These are phyloP conservation scores for Fusarium citri DNA, from an alignment of 2,329 filamentous ascomycete species.

Conservation along the genomic window DNA sequence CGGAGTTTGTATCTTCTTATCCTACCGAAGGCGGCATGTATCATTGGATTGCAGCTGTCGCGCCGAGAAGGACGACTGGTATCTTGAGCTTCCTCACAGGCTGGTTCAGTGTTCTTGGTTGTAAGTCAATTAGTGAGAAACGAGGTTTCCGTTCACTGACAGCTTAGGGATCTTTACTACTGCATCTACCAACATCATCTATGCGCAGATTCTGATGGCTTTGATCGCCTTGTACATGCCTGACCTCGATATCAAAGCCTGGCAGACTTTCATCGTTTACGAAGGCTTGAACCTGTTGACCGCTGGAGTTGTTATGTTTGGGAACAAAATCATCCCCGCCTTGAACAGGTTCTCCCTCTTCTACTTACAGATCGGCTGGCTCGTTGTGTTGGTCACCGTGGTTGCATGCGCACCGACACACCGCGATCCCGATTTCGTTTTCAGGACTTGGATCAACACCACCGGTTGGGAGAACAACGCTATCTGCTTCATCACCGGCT, in stretches of 20 bases:
- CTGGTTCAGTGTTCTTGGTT: conserved; percentile 16
- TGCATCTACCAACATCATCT: conserved; percentile 14
- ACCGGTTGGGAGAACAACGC: conserved; percentile 4
- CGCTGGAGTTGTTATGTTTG: conserved; percentile 10
- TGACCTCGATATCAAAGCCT: background rate
- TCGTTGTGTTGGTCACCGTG: background rate
- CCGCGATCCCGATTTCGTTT: background rate
- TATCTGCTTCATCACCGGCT: conserved; percentile 9
- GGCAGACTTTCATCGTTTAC: conserved; percentile 13
- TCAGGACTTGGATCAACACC: conserved; percentile 23
- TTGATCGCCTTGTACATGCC: background rate
- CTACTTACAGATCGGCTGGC: background rate
- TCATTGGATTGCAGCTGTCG: conserved; percentile 16
- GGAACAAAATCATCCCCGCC: background rate
- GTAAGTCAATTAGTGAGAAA: background rate
- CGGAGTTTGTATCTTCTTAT: conserved; percentile 14
- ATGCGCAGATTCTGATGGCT: conserved; percentile 4
- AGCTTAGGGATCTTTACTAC: conserved; percentile 15
- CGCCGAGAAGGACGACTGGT: background rate
- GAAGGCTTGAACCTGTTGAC: conserved; percentile 1
- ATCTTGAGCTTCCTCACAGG: conserved; percentile 8
- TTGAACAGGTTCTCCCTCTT: conserved; percentile 12
- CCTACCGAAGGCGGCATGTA: conserved; percentile 20
- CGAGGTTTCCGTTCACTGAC: fast-evolving
- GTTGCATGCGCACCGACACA: conserved; percentile 6